Base-by-base conservation (phyloP, 2,329 filamentous ascomycete species). In the Emergomyces africanus region DNA sequence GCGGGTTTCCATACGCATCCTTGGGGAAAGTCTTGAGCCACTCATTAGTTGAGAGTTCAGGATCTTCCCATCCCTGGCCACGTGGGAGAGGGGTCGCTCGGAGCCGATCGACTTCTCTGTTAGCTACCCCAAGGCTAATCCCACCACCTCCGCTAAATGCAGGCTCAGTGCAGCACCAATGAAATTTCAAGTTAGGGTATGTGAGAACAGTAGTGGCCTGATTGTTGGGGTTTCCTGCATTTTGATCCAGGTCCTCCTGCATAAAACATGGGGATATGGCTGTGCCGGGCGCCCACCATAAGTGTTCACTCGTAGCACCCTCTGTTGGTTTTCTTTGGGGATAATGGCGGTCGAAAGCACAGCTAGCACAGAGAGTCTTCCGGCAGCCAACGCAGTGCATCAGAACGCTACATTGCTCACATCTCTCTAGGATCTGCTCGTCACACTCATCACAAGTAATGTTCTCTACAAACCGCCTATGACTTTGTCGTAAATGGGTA, bases 381-480 rank as follows among this genome's bases (percentile, higher is more conserved):
- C 81, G 75, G 65, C 81, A 83, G 42, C 81, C 81, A 66, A 81
- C 78, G 65, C 81, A 83, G 66, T 83, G 81, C 81, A 83, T 83
- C 63, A 81, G 72, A 18, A 83, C 79, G 60, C 81, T 83, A 68
- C 81, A 83, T 60, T 82, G 81, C 68, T 83, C 81, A 65, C 81
- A 83, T 54, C 81, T 71, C 66, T 83, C 81, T 46, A 75, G 66
- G 49, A 83, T 82, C 37, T 70, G 65, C 49, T 80, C 79, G 54
- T 74, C 72, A 69, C 81, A 83, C 59, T 77, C 75, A 54, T 81
- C 75, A 66, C 81, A 83, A 58, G 76, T 77, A 64, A 82, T 70
- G 42, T 78, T 71, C 25, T 82, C 74, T 15, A 82, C 71, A 63
- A 83, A 83, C 3, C 71, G 74, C 50, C 64, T 74, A 65, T 83